Base-by-base conservation (phyloP, 345 rosid genomes). In the Dimocarpus longan region DNA sequence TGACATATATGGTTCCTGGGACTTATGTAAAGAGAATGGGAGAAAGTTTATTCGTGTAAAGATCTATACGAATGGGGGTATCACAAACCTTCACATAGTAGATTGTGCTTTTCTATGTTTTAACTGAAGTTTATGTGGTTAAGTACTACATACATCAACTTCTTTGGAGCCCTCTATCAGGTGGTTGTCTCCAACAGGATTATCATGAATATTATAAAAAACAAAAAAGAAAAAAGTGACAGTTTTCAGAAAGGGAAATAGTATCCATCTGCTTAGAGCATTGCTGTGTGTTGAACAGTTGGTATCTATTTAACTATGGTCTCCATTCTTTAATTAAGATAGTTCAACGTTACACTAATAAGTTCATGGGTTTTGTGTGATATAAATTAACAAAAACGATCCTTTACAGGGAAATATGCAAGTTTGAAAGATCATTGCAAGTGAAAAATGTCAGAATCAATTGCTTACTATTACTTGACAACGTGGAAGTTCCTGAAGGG, bases 381-480 rank as follows among this genome's bases (percentile, higher is more conserved):
- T 18, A 42, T 40, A 32, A 18, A 22, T 24, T 72, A 57, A 64
- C 42, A 75, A 73, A 16, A 37, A 70, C 56, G 15, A 50, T 67
- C 42, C 37, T 64, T 37, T 52, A 68, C 90, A 95, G 98, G 90
- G 97, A 95, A 87, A 88, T 95, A 66, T 84, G 79, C 81, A 69
- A 77, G 73, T 95, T 77, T 73, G 88, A 86, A 78, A 84, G 71
- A 82, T 84, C 86, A 37, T 76, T 78, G 71, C 74, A 70, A 74
- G 87, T 83, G 67, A 79, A 68, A 82, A 80, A 72, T 50, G 71
- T 73, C 71, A 80, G 85, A 74, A 84, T 88, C 8, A 94, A 93
- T 11, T 93, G 90, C 86, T 79, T 95, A 59, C 80, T 95, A 43
- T 84, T 95, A 18, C 91, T 84, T 63, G 94, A 95, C 26, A 80